Percentiles rank a stretch among this genome's conserved stretches.
phyloP scores from a whole-genome alignment of 345 rosid species.

The Linum tenue region DNA sequence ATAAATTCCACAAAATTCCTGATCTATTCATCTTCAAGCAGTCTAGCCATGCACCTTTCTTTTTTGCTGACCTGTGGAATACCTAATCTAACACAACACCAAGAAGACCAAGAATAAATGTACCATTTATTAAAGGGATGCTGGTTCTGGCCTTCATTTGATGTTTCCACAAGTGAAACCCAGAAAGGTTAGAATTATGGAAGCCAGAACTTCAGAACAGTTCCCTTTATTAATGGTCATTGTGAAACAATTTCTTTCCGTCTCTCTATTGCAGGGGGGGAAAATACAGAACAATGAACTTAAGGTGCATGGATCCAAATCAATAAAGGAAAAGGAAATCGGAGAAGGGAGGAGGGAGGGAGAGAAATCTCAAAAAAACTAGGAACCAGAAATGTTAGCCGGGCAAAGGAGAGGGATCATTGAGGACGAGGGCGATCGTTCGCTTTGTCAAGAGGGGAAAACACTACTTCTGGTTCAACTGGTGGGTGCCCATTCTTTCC shows the following conservation, averaged over 20 bases:
- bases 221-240: background rate
- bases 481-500: constrained; percentile 52
- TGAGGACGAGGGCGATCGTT: background rate
- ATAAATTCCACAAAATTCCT: too few relatives aligned
- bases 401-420: background rate
- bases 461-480: constrained; percentile 14
- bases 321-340: background rate
- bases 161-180: too few relatives aligned
- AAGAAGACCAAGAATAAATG: too few relatives aligned
- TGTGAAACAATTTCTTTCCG: background rate
- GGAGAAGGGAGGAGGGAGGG: background rate
- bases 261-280: background rate
- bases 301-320: background rate
- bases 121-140: too few relatives aligned
- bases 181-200: too few relatives aligned
- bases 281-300: too few relatives aligned
- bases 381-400: background rate
- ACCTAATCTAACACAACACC: too few relatives aligned
- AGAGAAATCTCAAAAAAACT: background rate
- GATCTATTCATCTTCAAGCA: too few relatives aligned
- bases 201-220: too few relatives aligned
- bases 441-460: background rate
- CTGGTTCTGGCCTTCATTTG: too few relatives aligned
- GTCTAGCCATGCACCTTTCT: too few relatives aligned
- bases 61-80: too few relatives aligned